Percentiles rank a stretch among this genome's conserved stretches.
Conservation (phyloP, 306 rosid species). For the Crataegus laevigata region DNA sequence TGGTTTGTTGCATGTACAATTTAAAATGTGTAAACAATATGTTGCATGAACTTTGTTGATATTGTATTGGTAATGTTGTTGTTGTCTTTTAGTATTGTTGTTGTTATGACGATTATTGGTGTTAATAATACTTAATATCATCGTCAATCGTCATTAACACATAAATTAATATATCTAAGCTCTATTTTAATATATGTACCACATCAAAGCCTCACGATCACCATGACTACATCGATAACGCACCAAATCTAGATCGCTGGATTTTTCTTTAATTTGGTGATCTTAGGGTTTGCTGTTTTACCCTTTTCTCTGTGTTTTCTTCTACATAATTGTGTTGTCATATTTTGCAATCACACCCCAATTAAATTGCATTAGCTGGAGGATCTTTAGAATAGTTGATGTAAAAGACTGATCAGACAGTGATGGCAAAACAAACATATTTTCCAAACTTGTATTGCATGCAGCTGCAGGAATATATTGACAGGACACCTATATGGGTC, state of each 20-base stretch:
- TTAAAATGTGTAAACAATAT: background rate
- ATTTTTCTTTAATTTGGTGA: background rate
- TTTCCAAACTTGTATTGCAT: background rate
- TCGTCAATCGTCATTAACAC: background rate
- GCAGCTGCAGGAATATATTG: background rate
- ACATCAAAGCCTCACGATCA: background rate
- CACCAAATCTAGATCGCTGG: background rate
- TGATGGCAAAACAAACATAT: background rate
- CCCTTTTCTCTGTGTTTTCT: background rate
- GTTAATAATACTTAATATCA: background rate
- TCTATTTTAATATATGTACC: background rate
- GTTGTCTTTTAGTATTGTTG: background rate
- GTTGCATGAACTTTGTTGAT: background rate
- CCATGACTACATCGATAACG: background rate
- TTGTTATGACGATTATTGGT: background rate
- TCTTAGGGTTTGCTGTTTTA: background rate
- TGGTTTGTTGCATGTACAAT: background rate
- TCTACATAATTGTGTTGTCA: background rate
- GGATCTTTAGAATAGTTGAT: background rate
- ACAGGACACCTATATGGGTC: background rate
- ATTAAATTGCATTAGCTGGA: background rate
- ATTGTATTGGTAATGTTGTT: background rate
- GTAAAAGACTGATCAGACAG: background rate
- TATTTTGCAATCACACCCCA: background rate
- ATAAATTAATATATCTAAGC: background rate